Base-by-base conservation (phyloP, 2,329 filamentous ascomycete species). In the Nannizzia gypsea region DNA sequence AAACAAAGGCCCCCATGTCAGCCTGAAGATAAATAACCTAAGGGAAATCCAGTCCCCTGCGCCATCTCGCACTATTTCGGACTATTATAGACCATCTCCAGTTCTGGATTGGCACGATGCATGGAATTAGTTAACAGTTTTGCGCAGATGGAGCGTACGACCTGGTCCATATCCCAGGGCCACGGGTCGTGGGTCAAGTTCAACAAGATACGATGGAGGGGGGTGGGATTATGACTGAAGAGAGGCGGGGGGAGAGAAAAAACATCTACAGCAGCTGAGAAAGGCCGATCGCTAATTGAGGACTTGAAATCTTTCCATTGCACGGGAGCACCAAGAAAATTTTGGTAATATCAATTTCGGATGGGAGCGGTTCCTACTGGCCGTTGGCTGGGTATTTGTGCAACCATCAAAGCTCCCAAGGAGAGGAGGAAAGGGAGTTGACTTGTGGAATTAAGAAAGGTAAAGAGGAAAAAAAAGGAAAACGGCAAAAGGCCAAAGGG, bases 291-390 rank as follows among this genome's bases (percentile, higher is more conserved):
- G 48, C 15, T 34, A 26, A 54, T 54, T 54, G 22, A 52, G 17
- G 31, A 15, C 20, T 17, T 13, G 38, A 42, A 42, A 42, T 42
- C 17, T n/a, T 17, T 34, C 6, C 44, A 24, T 34, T 13, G n/a
- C 48, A 31, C 28, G 15, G 28, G 8, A 54, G 26, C 5, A 54
- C 44, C 44, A 48, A 48, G 44, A 48, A 24, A 13, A 34, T 6
- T 34, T 26, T 22, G 20, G 44, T 34, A 8, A 31, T 54, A 24
- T 54, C 28, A 31, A 31, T 13, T 48, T 54, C 48, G 48, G 48
- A 54, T 54, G 48, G 48, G 48, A 54, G 11, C 24, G 6, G 48
- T 54, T 54, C 48, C 48, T 54, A 54, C 48, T 54, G 48, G 48
- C 26, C 48, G 48, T 34, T 4, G 24, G 28, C 24, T n/a, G 15